Percentiles rank a stretch among this genome's conserved stretches.
Conservation (phyloP, 108 stramenopile genomes). For the Pseudonitzschia pungens region DNA sequence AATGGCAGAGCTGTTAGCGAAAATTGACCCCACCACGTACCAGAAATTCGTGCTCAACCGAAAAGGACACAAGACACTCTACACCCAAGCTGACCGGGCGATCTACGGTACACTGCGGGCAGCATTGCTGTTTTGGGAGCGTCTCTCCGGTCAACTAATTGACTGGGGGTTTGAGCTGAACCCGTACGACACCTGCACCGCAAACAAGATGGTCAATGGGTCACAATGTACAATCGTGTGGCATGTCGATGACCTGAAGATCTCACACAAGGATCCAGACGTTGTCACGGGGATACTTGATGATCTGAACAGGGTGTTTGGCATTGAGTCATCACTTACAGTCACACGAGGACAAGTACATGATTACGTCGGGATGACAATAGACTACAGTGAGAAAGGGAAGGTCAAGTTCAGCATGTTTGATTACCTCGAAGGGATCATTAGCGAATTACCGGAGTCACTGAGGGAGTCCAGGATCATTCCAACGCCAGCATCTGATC, state of each 20-base stretch:
- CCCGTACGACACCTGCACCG: slow-evolving; percentile 54
- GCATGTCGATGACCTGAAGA: slow-evolving; percentile 45
- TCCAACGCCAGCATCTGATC: too few species aligned
- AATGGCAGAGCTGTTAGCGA: slow-evolving; percentile 9
- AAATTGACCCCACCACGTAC: slow-evolving; percentile 1
- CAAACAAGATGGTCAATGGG: slow-evolving; percentile 40
- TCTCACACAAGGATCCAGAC: slow-evolving; percentile 26
- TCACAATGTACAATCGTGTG: neutral
- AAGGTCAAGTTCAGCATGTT: neutral
- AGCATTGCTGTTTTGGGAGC: slow-evolving; percentile 35
- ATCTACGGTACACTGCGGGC: slow-evolving; percentile 41
- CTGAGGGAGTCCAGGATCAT: too few species aligned
- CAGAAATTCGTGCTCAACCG: slow-evolving; percentile 9
- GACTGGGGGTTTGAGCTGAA: slow-evolving; percentile 47
- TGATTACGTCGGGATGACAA: slow-evolving; percentile 47
- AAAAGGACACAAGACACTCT: slow-evolving; percentile 33
- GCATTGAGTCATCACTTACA: slow-evolving; percentile 19
- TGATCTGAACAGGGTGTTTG: slow-evolving; percentile 13
- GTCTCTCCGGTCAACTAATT: slow-evolving; percentile 16
- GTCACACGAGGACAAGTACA: slow-evolving; percentile 19
- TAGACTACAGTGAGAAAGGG: slow-evolving; percentile 18
- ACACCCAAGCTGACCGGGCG: slow-evolving; percentile 41
- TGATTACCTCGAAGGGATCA: too few species aligned
- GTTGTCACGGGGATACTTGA: slow-evolving; percentile 13
- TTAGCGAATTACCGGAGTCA: too few species aligned